A percentile compares a stretch with the other conserved stretches of the same genome.
These are phyloP conservation scores for Nothopassalora personata DNA, from an alignment of 2,329 filamentous ascomycete genomes.

Conservation along the genomic window DNA sequence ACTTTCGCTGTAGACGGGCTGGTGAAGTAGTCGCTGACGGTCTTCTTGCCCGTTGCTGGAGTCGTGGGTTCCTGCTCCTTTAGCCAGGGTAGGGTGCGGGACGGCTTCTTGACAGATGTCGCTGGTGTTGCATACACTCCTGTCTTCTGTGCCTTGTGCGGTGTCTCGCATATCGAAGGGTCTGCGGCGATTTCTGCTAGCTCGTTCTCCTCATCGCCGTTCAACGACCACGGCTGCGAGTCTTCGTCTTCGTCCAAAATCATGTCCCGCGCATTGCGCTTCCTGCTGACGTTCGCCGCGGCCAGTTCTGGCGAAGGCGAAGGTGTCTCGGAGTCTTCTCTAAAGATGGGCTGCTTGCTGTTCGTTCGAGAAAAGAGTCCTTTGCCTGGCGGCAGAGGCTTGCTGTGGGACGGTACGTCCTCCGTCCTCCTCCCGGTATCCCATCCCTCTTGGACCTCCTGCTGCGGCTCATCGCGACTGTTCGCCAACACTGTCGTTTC, in stretches of 20 bases:
- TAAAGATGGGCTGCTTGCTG: neutral
- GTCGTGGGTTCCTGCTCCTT: constrained; percentile 19
- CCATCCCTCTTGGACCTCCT: constrained; percentile 25
- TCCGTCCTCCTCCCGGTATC: constrained; percentile 19
- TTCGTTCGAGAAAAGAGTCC: constrained; percentile 3
- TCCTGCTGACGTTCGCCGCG: constrained; percentile 19
- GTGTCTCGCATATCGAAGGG: constrained; percentile 32
- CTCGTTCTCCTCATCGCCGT: constrained; percentile 33
- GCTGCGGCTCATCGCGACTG: constrained; percentile 41
- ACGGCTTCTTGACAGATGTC: constrained; percentile 25
- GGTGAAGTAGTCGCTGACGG: constrained; percentile 22
- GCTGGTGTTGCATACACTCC: constrained; percentile 36
- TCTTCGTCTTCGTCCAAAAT: constrained; percentile 31
- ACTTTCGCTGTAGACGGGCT: constrained; percentile 22
- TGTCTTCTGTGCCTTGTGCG: constrained; percentile 38
- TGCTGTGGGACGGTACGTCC: neutral
- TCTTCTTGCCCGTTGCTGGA: constrained; percentile 29
- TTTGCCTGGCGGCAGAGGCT: constrained; percentile 5
- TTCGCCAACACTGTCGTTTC: constrained; percentile 44
- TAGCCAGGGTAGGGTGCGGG: constrained; percentile 38
- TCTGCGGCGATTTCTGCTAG: constrained; percentile 25
- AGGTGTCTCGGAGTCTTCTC: constrained; percentile 12
- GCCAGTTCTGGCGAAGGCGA: constrained; percentile 18
- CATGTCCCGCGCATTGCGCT: constrained; percentile 28
- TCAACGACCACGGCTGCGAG: constrained; percentile 28